Conservation (phyloP, 2,329 filamentous ascomycete species). For the Oidium heveae region DNA sequence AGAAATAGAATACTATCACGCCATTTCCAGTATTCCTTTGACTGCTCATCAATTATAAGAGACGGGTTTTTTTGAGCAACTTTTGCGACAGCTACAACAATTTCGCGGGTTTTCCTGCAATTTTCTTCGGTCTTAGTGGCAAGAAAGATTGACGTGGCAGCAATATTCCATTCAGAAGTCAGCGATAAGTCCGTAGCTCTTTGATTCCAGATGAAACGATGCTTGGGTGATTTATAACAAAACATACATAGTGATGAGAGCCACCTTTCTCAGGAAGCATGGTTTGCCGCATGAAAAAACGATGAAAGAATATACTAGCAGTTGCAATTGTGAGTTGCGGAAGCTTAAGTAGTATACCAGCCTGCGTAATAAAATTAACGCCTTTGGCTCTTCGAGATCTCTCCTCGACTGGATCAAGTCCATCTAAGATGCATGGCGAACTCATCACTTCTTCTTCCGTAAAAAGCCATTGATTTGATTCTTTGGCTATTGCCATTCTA, state of each 20-base stretch:
- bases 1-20: slow-evolving; percentile 78
- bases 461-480: slow-evolving; percentile 60
- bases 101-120: slow-evolving; percentile 80
- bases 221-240: slow-evolving; percentile 3
- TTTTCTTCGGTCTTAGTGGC: slow-evolving; percentile 97
- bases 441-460: slow-evolving; percentile 57
- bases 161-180: slow-evolving; percentile 35
- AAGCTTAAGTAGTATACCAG: slow-evolving; percentile 74
- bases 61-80: slow-evolving; percentile 87
- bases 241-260: slow-evolving; percentile 67
- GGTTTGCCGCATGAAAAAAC: slow-evolving; percentile 79
- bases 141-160: slow-evolving; percentile 73
- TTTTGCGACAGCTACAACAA: slow-evolving; percentile 81
- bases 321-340: slow-evolving; percentile 83
- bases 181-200: slow-evolving; percentile 3
- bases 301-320: slow-evolving; percentile 81
- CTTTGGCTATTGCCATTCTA: slow-evolving; percentile 15
- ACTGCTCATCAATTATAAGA: slow-evolving; percentile 81
- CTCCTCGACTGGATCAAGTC: slow-evolving; percentile 54
- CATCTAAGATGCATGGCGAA: slow-evolving; percentile 65
- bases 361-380: slow-evolving; percentile 88
- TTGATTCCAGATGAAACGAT: neutral
- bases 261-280: slow-evolving; percentile 53
- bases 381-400: slow-evolving; percentile 64
- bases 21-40: slow-evolving; percentile 97